Evolutionary conservation across 1,139 yeast species (phyloP).

Genomic region (Debaryomyces fabryi): DNA sequence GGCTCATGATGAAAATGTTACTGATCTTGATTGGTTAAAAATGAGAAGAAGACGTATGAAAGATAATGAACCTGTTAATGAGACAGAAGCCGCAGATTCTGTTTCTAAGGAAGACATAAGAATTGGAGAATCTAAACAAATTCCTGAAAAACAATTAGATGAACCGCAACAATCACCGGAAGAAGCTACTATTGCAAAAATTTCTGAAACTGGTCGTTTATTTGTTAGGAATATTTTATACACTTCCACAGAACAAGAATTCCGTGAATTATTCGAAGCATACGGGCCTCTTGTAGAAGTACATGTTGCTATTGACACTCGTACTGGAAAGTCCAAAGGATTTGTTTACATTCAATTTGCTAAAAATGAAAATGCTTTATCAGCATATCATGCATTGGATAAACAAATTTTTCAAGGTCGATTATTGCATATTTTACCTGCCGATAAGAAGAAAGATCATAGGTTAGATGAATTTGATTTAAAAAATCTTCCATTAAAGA

Average conservation of each 20-base stretch:
- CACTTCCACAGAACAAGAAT: conserved; percentile 79
- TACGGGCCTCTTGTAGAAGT: conserved; percentile 75
- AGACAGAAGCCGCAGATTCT: conserved; percentile 12
- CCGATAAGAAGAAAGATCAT: conserved; percentile 76
- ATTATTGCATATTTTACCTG: conserved; percentile 85
- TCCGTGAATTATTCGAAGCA: conserved; percentile 55
- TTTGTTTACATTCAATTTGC: conserved; percentile 82
- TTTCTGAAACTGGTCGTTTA: conserved; percentile 74
- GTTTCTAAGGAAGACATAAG: conserved; percentile 5
- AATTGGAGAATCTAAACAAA: conserved; percentile 16
- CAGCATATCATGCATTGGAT: conserved; percentile 74
- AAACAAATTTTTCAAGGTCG: conserved; percentile 95
- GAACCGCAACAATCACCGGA: conserved; percentile 15
- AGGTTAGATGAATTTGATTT: conserved; percentile 86
- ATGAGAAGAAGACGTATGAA: conserved; percentile 74
- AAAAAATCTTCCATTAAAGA: conserved; percentile 87
- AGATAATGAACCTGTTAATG: conserved; percentile 42
- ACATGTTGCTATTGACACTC: conserved; percentile 87
- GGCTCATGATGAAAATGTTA: conserved; percentile 56
- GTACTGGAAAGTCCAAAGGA: conserved; percentile 91
- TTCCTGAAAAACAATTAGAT: conserved; percentile 8
- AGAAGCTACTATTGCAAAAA: conserved; percentile 54
- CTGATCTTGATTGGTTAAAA: conserved; percentile 90
- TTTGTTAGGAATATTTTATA: conserved; percentile 87
- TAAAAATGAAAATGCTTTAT: conserved; percentile 68